phyloP scores from a whole-genome alignment of 495 filamentous ascomycete species.

The Neurospora tetrasperma region DNA sequence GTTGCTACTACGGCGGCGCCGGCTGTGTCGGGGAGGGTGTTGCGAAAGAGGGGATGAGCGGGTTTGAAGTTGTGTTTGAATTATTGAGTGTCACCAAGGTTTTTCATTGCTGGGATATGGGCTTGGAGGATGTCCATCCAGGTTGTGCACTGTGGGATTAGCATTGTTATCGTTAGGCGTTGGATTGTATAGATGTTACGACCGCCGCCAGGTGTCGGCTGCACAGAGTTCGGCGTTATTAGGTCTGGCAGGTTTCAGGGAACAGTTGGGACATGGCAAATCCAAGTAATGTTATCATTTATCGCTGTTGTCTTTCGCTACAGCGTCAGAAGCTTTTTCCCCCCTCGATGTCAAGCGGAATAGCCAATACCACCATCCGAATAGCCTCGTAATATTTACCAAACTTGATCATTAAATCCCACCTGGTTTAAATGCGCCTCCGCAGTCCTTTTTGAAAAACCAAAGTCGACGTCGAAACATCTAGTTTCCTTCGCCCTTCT shows the following conservation, averaged over 20 bases:
- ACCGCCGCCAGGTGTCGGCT: neutral
- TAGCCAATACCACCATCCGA: neutral
- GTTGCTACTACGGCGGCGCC: slow-evolving; percentile 2
- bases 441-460: neutral
- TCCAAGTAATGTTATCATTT: neutral
- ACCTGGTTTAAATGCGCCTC: neutral
- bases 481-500: slow-evolving; percentile 13
- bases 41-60: slow-evolving; percentile 38
- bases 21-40: slow-evolving; percentile 27
- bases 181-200: neutral
- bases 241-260: neutral
- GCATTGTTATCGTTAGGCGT: neutral
- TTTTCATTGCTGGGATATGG: neutral
- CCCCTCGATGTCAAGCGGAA: neutral
- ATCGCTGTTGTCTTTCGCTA: neutral
- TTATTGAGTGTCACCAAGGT: no score
- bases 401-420: neutral
- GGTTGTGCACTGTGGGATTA: neutral
- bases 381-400: neutral
- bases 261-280: neutral
- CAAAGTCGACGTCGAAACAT: neutral
- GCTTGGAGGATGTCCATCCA: neutral
- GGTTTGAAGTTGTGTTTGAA: neutral
- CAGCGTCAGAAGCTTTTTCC: neutral
- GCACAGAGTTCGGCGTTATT: neutral